Evolutionary conservation across 208 protist species (phyloP), one percentile per base, ranked within the genome.

Genomic region (Leishmania braziliensis): DNA sequence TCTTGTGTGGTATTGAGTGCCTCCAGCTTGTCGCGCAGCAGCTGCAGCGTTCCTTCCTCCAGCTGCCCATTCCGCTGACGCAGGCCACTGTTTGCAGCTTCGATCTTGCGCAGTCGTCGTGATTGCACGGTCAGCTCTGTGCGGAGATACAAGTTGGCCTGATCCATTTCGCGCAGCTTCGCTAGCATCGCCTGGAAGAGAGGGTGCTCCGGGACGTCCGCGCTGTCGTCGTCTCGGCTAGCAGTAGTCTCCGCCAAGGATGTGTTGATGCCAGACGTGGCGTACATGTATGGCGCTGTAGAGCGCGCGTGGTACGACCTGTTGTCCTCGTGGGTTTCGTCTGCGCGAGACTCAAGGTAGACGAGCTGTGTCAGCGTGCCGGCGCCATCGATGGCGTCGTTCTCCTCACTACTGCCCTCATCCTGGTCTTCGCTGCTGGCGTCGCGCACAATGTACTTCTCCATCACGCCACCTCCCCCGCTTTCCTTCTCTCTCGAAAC

Each of bases 1-100:
- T 97, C 84, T 81, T 98, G 95, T n/a, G 85, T 75, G 46, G 92
- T 54, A 76, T 96, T 98, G 78, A 85, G 91, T 72, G 86, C 92
- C 62, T 92, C 82, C 51, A 98, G 82, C 81, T 93, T 94, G 70
- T 92, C 86, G 33, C 88, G 82, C 65, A 95, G 82, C 10, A 91
- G 85, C 23, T 81, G n/a, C 77, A 92, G 85, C 26, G 94, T 84
- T 51, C 83, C 85, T 3, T 83, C 71, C 77, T 96, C 90, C 26
- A 96, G 75, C 29, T 83, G 79, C 2, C 56, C 70, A 76, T 90
- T 91, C 78, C 92, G 93, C 62, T 92, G 84, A 33, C 83, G 86
- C 75, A 98, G 84, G 6, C 79, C 79, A 70, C 75, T 79, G 75
- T 90, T 90, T 72, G 95, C 91, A 51, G 84, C 83, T 76, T 96